Conservation (phyloP, 2,329 filamentous ascomycete species). For the Lachnellula occidentalis region DNA sequence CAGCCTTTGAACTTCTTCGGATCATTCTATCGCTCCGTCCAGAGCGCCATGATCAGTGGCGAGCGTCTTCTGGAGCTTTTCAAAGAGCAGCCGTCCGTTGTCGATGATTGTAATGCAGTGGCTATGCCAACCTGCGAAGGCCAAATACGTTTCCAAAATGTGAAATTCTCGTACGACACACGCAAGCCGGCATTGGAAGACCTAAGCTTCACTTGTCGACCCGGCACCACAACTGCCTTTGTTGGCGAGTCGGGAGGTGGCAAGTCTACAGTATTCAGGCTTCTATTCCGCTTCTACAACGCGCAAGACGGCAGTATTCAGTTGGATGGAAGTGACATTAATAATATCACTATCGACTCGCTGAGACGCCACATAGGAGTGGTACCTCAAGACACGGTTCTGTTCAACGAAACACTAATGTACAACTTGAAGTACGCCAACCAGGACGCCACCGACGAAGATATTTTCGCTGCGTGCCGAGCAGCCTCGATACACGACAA, state of each 20-base stretch:
- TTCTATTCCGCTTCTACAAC: slow-evolving; percentile 97
- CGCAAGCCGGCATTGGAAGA: slow-evolving; percentile 80
- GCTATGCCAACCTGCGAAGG: slow-evolving; percentile 66
- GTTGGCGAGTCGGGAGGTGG: slow-evolving; percentile 96
- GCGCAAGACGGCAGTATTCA: slow-evolving; percentile 72
- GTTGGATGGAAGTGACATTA: slow-evolving; percentile 78
- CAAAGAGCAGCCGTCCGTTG: slow-evolving; percentile 88
- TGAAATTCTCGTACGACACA: slow-evolving; percentile 84
- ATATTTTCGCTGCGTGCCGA: slow-evolving; percentile 75
- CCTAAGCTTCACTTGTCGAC: slow-evolving; percentile 76
- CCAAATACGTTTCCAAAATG: slow-evolving; percentile 80
- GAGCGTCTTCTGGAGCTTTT: slow-evolving; percentile 93
- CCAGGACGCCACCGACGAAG: slow-evolving; percentile 70
- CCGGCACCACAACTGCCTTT: slow-evolving; percentile 90
- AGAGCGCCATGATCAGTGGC: slow-evolving; percentile 95
- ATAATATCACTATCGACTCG: slow-evolving; percentile 88
- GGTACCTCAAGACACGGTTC: slow-evolving; percentile 90
- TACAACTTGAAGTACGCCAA: slow-evolving; percentile 92
- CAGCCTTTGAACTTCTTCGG: slow-evolving; percentile 83
- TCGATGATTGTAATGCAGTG: slow-evolving; percentile 64
- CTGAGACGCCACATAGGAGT: slow-evolving; percentile 87
- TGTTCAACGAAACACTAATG: slow-evolving; percentile 94
- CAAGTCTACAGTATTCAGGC: slow-evolving; percentile 92
- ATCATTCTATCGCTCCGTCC: slow-evolving; percentile 92
- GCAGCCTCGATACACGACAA: slow-evolving; percentile 91